These are phyloP conservation scores for Magnusiomyces ingens DNA, from an alignment of 1,139 yeast species.

Conservation along the genomic window DNA sequence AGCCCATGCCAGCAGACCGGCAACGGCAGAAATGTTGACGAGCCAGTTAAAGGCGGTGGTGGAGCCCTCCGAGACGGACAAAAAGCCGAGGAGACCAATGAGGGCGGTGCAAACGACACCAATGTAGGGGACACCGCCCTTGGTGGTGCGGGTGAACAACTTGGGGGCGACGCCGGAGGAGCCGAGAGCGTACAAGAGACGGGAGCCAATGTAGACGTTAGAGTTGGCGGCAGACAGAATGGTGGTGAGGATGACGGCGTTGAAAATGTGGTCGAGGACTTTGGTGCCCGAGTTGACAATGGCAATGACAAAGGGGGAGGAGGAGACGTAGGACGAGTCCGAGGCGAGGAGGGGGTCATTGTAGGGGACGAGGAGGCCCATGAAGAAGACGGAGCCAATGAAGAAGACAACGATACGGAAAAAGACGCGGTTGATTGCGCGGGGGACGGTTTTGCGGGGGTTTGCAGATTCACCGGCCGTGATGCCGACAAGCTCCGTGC, in stretches of 20 bases:
- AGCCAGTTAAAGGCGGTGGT: constrained; percentile 57
- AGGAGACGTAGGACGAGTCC: constrained; percentile 35
- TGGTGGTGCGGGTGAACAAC: constrained; percentile 40
- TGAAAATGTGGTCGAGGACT: constrained; percentile 29
- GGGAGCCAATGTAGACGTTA: constrained; percentile 45
- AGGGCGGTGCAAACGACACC: constrained; percentile 41
- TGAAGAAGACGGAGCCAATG: constrained; percentile 51
- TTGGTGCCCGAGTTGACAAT: constrained; percentile 14
- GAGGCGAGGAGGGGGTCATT: constrained; percentile 36
- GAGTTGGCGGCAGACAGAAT: constrained; percentile 49
- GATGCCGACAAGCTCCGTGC: constrained; percentile 70
- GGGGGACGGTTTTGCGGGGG: constrained; percentile 70
- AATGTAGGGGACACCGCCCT: constrained; percentile 45
- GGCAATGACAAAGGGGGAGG: constrained; percentile 60
- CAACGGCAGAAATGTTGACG: constrained; percentile 58
- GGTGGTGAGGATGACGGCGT: constrained; percentile 46
- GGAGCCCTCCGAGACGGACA: constrained; percentile 62
- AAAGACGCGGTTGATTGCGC: constrained; percentile 68
- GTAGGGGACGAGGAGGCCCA: constrained; percentile 61
- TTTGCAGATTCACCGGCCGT: constrained; percentile 73
- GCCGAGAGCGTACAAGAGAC: constrained; percentile 43
- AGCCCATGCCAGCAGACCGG: constrained; percentile 50
- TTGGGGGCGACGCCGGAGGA: constrained; percentile 46
- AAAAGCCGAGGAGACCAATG: constrained; percentile 62
- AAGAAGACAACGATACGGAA: constrained; percentile 71